Evolutionary conservation across 352 stramenopile species (phyloP), one percentile per base, ranked within the genome.

Genomic region (Thalassiosira livingstoniorum): DNA sequence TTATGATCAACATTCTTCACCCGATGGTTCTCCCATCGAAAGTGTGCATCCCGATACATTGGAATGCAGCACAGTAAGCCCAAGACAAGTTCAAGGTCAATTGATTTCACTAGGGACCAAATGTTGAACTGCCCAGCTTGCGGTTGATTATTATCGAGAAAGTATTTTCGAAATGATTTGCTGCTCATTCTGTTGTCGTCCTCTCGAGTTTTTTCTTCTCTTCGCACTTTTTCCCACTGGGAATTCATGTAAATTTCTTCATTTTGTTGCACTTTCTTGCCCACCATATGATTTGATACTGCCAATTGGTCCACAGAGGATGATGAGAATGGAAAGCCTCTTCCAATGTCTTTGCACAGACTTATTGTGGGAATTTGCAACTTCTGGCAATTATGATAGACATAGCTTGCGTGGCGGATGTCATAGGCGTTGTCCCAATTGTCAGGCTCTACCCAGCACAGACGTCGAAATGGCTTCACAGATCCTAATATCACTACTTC

Each of bases 311-410:
- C 77, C 18, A 80, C 64, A 39, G 58, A 72, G 13, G 42, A 60
- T 23, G 69, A 77, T 18, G 77, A 55, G 42, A 85, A 80, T 15
- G 77, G 77, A 47, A 85, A 85, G 27, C 77, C 77, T 32, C 32
- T 42, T 39, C 53, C 47, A 67, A 77, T 43, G 34, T 75, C 58
- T 75, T 78, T 71, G 42, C 61, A 64, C 37, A 85, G 32, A 47
- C 42, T 80, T 34, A 85, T 21, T 39, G 77, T 87, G n/a, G 63
- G 58, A 75, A 87, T 81, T 67, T 75, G 53, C 23, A 82, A 55
- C 18, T 87, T 61, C 72, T 87, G 75, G 35, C 81, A 87, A 47
- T 53, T 64, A 42, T 39, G 5, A 65, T 82, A 87, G 45, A 87
- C 65, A 62, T 75, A 69, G 18, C 32, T 71, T 32, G 43, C 58